A percentile compares a stretch with the other conserved stretches of the same genome.
Evolutionary conservation across 23 red algal genomes (phyloP).

Genomic region (Gracilaria gracilis): DNA sequence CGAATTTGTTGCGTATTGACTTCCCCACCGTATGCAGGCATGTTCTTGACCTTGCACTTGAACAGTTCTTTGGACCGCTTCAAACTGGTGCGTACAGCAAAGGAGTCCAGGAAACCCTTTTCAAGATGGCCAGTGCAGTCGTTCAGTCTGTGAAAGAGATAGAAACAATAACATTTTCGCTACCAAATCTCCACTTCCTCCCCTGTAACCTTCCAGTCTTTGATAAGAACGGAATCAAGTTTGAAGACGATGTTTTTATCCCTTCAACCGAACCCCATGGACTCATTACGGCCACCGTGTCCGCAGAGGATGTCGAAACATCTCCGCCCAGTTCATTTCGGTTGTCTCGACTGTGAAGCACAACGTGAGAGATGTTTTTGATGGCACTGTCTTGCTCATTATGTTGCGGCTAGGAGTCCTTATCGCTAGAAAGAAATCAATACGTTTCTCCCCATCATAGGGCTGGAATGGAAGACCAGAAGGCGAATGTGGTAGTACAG

Average conservation of each 20-base stretch:
- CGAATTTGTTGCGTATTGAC: slow-evolving; percentile 1
- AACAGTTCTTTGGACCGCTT: slow-evolving; percentile 70
- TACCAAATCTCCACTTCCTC: slow-evolving; percentile 88
- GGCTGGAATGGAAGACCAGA: no score
- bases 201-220: slow-evolving; percentile 73
- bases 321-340: background rate
- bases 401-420: no score
- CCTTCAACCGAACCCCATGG: slow-evolving; percentile 86
- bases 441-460: no score
- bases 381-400: no score
- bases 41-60: slow-evolving; percentile 13
- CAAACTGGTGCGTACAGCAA: slow-evolving; percentile 76
- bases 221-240: slow-evolving; percentile 55
- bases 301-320: background rate
- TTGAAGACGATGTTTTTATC: slow-evolving; percentile 85
- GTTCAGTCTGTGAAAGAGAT: slow-evolving; percentile 42
- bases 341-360: background rate
- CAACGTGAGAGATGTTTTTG: background rate
- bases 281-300: slow-evolving; percentile 66
- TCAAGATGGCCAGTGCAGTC: slow-evolving; percentile 67
- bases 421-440: no score
- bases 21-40: background rate
- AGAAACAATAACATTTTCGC: slow-evolving; percentile 50
- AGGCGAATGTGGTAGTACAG: no score
- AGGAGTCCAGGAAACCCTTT: slow-evolving; percentile 84